phyloP scores from a whole-genome alignment of 192 early-diverging fungal species.

The Coemansia sp. region DNA sequence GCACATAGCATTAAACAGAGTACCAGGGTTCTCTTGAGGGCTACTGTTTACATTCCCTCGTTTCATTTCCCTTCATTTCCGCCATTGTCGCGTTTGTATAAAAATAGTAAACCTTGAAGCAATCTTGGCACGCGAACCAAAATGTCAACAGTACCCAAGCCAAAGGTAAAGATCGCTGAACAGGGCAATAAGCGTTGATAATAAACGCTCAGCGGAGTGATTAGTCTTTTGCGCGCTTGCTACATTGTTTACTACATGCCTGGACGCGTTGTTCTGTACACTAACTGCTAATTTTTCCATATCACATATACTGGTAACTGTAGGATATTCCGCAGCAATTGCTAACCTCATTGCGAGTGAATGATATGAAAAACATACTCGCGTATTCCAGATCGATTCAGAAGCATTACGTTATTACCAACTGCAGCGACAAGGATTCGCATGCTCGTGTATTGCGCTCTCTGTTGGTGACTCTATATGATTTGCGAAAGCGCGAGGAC shows the following conservation, averaged over 20 bases:
- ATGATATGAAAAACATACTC: slow-evolving; percentile 20
- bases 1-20: background rate
- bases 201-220: background rate
- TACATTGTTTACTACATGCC: background rate
- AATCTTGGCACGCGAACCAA: background rate
- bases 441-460: slow-evolving; percentile 3
- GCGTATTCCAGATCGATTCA: slow-evolving; percentile 13
- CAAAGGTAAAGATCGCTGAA: slow-evolving; percentile 1
- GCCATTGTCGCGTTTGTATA: background rate
- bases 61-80: background rate
- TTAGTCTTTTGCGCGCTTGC: background rate
- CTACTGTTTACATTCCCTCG: background rate
- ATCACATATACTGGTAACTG: background rate
- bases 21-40: background rate
- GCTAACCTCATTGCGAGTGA: slow-evolving; percentile 23
- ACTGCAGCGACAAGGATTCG: background rate
- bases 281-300: background rate
- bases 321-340: slow-evolving; percentile 5
- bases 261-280: background rate
- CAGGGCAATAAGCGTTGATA: background rate
- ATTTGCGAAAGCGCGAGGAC: background rate
- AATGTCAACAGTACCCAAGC: background rate
- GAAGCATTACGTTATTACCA: background rate
- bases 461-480: background rate
- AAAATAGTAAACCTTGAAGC: background rate